Evolutionary conservation across 2,329 filamentous ascomycete species (phyloP), one percentile per base, ranked within the genome.

Genomic region (Aspergillus spinulosporus): DNA sequence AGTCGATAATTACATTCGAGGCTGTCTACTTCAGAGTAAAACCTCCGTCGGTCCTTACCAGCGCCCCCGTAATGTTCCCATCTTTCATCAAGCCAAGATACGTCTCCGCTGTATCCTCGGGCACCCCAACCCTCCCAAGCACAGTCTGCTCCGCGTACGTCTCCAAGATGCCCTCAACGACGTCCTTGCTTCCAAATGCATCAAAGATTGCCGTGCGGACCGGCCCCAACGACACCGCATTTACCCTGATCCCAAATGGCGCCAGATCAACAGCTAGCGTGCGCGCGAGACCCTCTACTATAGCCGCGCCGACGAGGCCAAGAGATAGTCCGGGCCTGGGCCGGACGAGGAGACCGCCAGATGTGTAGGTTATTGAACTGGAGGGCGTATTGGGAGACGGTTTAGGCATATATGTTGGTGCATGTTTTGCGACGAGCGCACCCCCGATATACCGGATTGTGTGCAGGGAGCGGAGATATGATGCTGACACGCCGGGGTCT

Each of bases 81-180:
- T 78, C 76, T 59, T 70, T 73, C 76, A 80, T 79, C 7, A 73
- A 45, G 62, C 73, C 78, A 3, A 74, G 61, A 70, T 78, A 79
- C 15, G 72, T 70, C 67, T 80, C 76, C 1, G 76, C 76, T 52
- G 74, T 63, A 64, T 79, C 76, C 40, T 69, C 67, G 1, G 68
- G 65, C 9, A 34, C 57, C 1, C 67, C 72, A 37, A 72, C 48
- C 47, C 44, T 62, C 8, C 64, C 66, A 11, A 62, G 62, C 48
- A 74, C 54, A 15, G 15, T 12, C n/a, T 44, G 32, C 29, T 31
- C 39, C 42, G 70, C 61, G 34, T 15, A 47, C 5, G 31, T 55
- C 28, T 73, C 64, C 51, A 77, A 56, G 44, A 76, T 6, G 40
- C 68, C 67, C 5, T 62, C 58, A 8, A 39, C 12, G 4, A 28